Conservation (phyloP, 2,329 filamentous ascomycete species). For the Pestalotiopsis sp. region DNA sequence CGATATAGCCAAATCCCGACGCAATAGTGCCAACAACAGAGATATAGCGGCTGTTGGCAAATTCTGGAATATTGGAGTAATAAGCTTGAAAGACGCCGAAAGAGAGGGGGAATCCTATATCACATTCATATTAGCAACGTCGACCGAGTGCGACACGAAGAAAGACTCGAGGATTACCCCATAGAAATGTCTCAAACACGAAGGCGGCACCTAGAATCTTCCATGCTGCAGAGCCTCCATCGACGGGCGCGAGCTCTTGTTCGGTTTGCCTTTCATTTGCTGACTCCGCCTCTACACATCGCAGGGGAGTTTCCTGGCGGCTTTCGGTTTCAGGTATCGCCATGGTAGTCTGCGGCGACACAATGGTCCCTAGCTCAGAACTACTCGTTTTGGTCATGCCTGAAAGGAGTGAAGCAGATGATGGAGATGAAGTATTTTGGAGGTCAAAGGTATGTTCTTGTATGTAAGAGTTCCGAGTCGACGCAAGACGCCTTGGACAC, state of each 20-base stretch:
- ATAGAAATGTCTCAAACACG: constrained; percentile 29
- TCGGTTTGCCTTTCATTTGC: background rate
- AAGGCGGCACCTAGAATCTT: constrained; percentile 27
- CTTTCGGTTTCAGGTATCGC: background rate
- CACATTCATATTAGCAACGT: background rate
- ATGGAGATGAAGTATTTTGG: background rate
- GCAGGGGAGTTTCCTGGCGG: background rate
- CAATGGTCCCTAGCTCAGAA: constrained; percentile 13
- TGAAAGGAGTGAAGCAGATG: too few relatives aligned
- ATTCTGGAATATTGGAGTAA: constrained; percentile 31
- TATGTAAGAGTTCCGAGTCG: background rate
- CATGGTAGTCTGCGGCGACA: background rate
- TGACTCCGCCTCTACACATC: constrained; percentile 7
- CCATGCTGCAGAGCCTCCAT: constrained; percentile 29
- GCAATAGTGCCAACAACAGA: constrained; percentile 32
- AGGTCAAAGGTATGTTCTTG: background rate
- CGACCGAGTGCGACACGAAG: too few relatives aligned
- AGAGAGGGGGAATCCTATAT: constrained; percentile 30
- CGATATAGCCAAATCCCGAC: constrained; percentile 34
- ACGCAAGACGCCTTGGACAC: too few relatives aligned
- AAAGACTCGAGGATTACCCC: constrained; percentile 20
- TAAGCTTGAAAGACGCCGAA: constrained; percentile 36
- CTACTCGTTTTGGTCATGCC: background rate
- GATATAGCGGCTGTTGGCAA: constrained; percentile 27
- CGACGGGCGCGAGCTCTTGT: constrained; percentile 23